Base-by-base conservation (phyloP, 2,329 filamentous ascomycete genomes). In the Cercospora beticola region DNA sequence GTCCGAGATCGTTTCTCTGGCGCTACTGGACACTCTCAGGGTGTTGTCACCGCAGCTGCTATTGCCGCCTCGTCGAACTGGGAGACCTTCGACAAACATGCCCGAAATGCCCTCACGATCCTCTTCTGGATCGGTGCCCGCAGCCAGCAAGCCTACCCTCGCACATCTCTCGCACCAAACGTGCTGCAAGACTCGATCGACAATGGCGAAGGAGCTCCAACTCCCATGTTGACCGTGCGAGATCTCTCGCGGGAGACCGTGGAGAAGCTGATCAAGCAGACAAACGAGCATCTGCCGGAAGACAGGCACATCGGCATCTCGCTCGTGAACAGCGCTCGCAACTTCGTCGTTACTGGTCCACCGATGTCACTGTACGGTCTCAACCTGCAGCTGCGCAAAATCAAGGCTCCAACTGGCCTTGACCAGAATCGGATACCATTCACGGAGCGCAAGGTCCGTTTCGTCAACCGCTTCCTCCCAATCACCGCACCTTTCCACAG, bases 401-500 rank as follows among this genome's bases (percentile, higher is more conserved):
- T 97, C 79, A 99, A 97, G 85, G 94, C 95, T 1, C 91, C 95
- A 4, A 98, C 95, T n/a, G 95, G 96, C 54, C 86, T 99, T 46
- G 95, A 99, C 78, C 96, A 99, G 82, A 97, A 92, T 73, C 89
- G 94, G 68, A 90, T 98, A 64, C 96, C 96, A 6, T 93, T 93
- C 84, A 98, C 94, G 0, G 90, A 99, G 82, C 92, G 95, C 75
- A 99, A 99, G 83, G 87, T 97, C 66, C 93, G 95, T 77, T 99
- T 99, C 75, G 92, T 93, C 70, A 97, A 97, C 84, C 91, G 95
- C 69, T 99, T 99, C 85, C 84, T 99, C 69, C 96, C 95, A 58
- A 99, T 99, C 80, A 97, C 94, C 0, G 93, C 95, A 9, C 96
- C 95, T 4, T 99, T 99, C 86, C 95, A 99, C 86, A 99, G 95